Base-by-base conservation (phyloP, 2,329 filamentous ascomycete genomes). In the Purpureocillium takamizusanense region DNA sequence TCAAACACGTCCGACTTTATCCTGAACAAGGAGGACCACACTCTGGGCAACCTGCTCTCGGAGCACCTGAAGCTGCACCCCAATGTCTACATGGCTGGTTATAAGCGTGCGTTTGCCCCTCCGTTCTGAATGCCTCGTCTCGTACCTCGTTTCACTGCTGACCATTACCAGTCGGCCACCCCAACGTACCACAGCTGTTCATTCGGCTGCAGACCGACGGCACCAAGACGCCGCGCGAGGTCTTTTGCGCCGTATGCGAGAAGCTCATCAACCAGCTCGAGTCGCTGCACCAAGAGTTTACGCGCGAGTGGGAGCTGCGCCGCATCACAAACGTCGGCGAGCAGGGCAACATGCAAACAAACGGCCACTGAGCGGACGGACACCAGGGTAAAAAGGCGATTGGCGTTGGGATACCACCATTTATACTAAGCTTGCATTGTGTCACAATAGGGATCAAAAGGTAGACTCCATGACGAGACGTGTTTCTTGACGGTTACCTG, bases 11-110 rank as follows among this genome's bases (percentile, higher is more conserved):
- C 87, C 9, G 85, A 95, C 63, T 98, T 98, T 67, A 80, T 86
- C 42, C 81, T 98, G 65, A 86, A 87, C 65, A 97, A 95, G 63
- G 92, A 98, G 62, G 92, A 98, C 53, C 90, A 95, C 65, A 95
- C 90, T 1, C 76, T 98, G 18, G 92, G 83, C 51, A 95, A 98
- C 61, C 74, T 98, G 40, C 74, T 98, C 40, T 77, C 83, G 35
- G 81, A 86, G 54, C 86, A 90, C 53, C 82, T 98, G 41, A 81
- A 92, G 66, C 81, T 85, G 59, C 83, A 86, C 53, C 76, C 79
- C 14, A 82, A 94, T 57, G 84, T 98, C 51, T 70, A 83, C 51
- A 94, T 97, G 72, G 81, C 89, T 42, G 92, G 84, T 11, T 98
- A 98, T 72, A 94, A 94, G 64, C 78, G 84, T 82, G 61, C 45